Evolutionary conservation across 805 yeast genomes (phyloP).

Genomic region (Starmerella davenportii): DNA sequence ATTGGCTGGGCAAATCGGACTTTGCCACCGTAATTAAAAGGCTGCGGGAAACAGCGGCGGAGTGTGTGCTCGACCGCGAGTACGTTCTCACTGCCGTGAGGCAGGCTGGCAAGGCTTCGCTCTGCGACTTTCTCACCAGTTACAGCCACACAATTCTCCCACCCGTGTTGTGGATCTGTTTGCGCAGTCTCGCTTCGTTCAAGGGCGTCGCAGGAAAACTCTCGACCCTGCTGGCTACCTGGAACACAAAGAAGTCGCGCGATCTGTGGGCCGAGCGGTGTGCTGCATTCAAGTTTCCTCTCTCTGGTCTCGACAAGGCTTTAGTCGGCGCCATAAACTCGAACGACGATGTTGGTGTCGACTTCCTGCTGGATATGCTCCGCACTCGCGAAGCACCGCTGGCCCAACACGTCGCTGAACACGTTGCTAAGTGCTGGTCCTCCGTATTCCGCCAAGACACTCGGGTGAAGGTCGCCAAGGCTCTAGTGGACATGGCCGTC

Average conservation of each 20-base stretch:
- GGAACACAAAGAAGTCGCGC: constrained; percentile 22
- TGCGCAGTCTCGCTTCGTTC: constrained; percentile 29
- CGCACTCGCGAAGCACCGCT: constrained; percentile 27
- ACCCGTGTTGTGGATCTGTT: constrained; percentile 35
- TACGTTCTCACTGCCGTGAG: constrained; percentile 28
- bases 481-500: constrained; percentile 38
- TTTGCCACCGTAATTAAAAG: constrained; percentile 29
- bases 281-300: constrained; percentile 23
- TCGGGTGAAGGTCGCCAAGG: constrained; percentile 40
- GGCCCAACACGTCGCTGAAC: constrained; percentile 30
- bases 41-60: constrained; percentile 25
- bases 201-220: constrained; percentile 27
- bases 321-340: constrained; percentile 43
- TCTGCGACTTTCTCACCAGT: constrained; percentile 18
- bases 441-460: constrained; percentile 35
- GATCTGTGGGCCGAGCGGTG: constrained; percentile 10
- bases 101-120: constrained; percentile 16
- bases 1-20: constrained; percentile 44
- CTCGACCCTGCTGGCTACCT: constrained; percentile 28
- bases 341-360: constrained; percentile 45
- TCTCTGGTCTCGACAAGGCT: constrained; percentile 37
- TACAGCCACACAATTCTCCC: constrained; percentile 29
- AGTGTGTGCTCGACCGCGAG: constrained; percentile 33
- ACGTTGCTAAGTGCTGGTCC: constrained; percentile 38
- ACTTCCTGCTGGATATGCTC: constrained; percentile 36